Evolutionary conservation across 1,284 basidiomycete species (phyloP).

Genomic region (Puccinia coronata): DNA sequence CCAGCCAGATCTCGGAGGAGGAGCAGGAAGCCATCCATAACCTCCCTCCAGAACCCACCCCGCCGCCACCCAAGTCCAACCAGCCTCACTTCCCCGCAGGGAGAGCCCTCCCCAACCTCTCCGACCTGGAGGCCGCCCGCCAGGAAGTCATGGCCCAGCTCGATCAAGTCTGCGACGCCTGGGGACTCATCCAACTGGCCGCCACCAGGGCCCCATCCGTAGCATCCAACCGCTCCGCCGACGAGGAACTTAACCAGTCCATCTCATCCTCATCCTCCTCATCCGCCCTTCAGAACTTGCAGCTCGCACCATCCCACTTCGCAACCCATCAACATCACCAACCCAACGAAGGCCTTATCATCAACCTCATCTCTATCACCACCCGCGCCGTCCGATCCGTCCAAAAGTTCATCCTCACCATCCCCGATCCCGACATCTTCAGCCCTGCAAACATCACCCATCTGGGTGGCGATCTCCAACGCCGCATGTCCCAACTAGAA

Average conservation of each 20-base stretch:
- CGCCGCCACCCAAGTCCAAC: constrained; percentile 25
- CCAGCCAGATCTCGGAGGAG: constrained; percentile 6
- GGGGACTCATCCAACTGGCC: constrained; percentile 43
- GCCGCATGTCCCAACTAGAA: constrained; percentile 62
- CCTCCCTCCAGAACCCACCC: constrained; percentile 23
- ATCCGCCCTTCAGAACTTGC: neutral
- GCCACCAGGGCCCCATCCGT: constrained; percentile 27
- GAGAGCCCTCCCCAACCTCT: constrained; percentile 35
- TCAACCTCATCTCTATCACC: constrained; percentile 67
- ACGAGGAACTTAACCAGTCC: constrained; percentile 11
- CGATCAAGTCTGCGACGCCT: constrained; percentile 36
- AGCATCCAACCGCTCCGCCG: constrained; percentile 19
- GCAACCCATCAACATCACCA: constrained; percentile 2
- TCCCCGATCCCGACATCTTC: constrained; percentile 64
- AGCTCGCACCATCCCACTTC: neutral
- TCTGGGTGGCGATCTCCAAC: constrained; percentile 46
- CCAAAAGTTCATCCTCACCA: constrained; percentile 74
- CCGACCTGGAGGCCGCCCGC: constrained; percentile 40
- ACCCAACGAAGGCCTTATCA: constrained; percentile 25
- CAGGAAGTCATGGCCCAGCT: constrained; percentile 45
- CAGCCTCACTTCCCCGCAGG: constrained; percentile 38
- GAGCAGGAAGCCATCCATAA: constrained; percentile 27
- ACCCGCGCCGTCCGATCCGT: constrained; percentile 75
- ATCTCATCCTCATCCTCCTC: neutral
- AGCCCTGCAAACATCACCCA: constrained; percentile 26